These are phyloP conservation scores for Populus pruinosa DNA, from an alignment of 345 rosid genomes.

Conservation along the genomic window DNA sequence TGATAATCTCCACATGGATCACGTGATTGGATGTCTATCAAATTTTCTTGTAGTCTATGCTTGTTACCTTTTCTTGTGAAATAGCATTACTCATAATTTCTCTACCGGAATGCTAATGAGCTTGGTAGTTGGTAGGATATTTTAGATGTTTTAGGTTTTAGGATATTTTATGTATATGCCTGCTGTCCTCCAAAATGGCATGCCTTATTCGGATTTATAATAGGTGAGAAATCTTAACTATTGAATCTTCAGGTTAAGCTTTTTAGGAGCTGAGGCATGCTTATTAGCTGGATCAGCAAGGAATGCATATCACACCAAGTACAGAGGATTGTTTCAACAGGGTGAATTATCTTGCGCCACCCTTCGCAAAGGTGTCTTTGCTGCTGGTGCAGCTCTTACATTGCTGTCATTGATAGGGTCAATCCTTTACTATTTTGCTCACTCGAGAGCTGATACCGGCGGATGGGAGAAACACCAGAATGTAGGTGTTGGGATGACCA, in stretches of 20 bases:
- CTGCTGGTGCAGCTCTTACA: constrained; percentile 87
- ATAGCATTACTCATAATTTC: neutral
- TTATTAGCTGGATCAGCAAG: constrained; percentile 82
- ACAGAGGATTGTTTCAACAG: constrained; percentile 46
- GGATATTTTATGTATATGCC: too few relatives aligned
- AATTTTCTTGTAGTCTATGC: neutral
- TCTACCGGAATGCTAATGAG: neutral
- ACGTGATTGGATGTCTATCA: neutral
- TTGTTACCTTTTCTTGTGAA: neutral
- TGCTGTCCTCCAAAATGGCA: neutral
- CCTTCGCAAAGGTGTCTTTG: constrained; percentile 89
- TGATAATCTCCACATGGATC: neutral
- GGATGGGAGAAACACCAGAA: constrained; percentile 90
- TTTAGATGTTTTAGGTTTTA: neutral
- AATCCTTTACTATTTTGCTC: constrained; percentile 73
- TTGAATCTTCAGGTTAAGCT: constrained; percentile 58
- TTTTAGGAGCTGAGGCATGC: constrained; percentile 93
- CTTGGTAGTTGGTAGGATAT: neutral
- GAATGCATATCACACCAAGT: constrained; percentile 88
- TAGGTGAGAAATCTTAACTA: neutral
- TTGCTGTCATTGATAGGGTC: constrained; percentile 63
- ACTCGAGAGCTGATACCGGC: constrained; percentile 85
- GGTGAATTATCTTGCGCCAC: constrained; percentile 63
- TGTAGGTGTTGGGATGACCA: constrained; percentile 67
- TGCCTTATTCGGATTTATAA: neutral